A percentile compares a stretch with the other conserved stretches of the same genome.
These are phyloP conservation scores for Kregervanrija fluxuum DNA, from an alignment of 805 yeast genomes.

Conservation along the genomic window DNA sequence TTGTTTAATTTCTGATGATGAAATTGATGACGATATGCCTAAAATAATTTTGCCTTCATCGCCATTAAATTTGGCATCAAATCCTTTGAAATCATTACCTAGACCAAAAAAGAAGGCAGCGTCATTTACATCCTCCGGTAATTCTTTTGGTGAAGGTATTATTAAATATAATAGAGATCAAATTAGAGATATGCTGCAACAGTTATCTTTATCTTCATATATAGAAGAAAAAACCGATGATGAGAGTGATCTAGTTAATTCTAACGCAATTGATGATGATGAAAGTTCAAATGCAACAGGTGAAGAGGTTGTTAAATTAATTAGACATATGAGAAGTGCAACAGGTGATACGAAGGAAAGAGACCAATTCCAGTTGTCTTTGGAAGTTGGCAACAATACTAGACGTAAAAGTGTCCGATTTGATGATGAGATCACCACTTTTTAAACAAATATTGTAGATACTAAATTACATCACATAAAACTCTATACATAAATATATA, in stretches of 20 bases:
- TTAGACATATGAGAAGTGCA: slow-evolving; percentile 1
- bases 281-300: slow-evolving; percentile 3
- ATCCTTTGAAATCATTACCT: too few species aligned
- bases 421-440: slow-evolving; percentile 14
- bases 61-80: not conserved
- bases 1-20: slow-evolving; percentile 5
- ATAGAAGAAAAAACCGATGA: slow-evolving; percentile 12
- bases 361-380: slow-evolving; percentile 17
- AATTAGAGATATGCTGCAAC: slow-evolving; percentile 26
- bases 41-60: slow-evolving; percentile 8
- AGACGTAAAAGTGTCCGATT: slow-evolving; percentile 27
- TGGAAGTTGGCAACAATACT: slow-evolving; percentile 7
- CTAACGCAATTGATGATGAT: slow-evolving; percentile 4
- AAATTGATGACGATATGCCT: slow-evolving; percentile 3
- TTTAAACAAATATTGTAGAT: not conserved
- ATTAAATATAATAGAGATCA: slow-evolving; percentile 27
- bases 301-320: slow-evolving; percentile 2
- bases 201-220: slow-evolving; percentile 15
- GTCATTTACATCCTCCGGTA: slow-evolving; percentile 29
- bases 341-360: not conserved
- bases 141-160: slow-evolving; percentile 30
- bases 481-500: too few species aligned
- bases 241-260: slow-evolving; percentile 6
- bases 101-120: slow-evolving; percentile 13
- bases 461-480: not conserved